Base-by-base conservation (phyloP, 2,329 filamentous ascomycete species). In the Cladosporium velox region DNA sequence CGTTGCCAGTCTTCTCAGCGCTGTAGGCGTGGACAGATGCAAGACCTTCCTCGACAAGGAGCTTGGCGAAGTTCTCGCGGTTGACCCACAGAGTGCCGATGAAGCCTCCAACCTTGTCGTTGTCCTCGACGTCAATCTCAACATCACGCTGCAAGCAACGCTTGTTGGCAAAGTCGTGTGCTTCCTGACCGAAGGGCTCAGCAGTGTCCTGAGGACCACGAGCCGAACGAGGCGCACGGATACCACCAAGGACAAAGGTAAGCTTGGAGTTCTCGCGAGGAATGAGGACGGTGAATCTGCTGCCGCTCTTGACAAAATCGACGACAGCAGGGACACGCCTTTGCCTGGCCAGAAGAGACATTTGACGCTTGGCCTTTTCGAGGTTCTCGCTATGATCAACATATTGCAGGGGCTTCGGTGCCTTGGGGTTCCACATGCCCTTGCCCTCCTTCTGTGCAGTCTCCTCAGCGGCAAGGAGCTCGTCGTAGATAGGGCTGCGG, bases 301-400 rank as follows among this genome's bases (percentile, higher is more conserved):
- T 96, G 34, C 91, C 95, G n/a, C 93, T 91, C 81, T 98, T 97
- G 83, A 96, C 95, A 78, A 96, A 99, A 79, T 99, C 95, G 51
- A 99, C 93, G 72, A 99, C 85, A 12, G 91, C 95, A 8, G 95
- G 93, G 3, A 98, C 90, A 79, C 91, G 94, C 84, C 92, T 94
- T 78, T 97, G 93, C 64, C 94, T 88, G 68, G 95, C 91, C 35
- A 99, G 85, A 26, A 92, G 89, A 12, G 91, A 91, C 44, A 96
- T 86, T 78, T 97, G 93, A 64, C 97, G 90, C 85, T 97, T 98
- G 69, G 95, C 95, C 81, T 97, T 97, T 78, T 98, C 94, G 7
- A 94, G 81, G 67, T 86, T 93, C 79, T 98, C 95, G 5, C 93
- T 97, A 75, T 94, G 93, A 77, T 99, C 95, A 54, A 90, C 86